Conservation (phyloP, 2,329 filamentous ascomycete genomes). For the Tympanopsis confertula region DNA sequence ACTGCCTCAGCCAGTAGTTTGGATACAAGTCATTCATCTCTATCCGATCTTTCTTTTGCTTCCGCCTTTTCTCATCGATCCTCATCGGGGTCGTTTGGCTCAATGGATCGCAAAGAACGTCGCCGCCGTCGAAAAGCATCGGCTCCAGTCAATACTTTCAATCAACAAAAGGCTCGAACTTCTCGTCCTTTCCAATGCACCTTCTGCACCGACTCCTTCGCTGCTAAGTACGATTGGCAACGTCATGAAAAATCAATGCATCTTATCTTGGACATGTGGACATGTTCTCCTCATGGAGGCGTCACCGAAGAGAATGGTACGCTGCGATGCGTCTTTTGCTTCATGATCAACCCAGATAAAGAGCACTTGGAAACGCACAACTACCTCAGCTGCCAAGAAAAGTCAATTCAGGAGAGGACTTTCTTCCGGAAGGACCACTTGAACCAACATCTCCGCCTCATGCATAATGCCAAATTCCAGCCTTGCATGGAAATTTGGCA, state of each 20-base stretch:
- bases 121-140: constrained; percentile 37
- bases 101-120: constrained; percentile 27
- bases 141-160: constrained; percentile 21
- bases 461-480: constrained; percentile 48
- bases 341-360: constrained; percentile 38
- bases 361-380: constrained; percentile 48
- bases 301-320: constrained; percentile 44
- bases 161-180: constrained; percentile 21
- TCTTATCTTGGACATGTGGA: constrained; percentile 54
- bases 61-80: constrained; percentile 47
- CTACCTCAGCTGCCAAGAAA: constrained; percentile 54
- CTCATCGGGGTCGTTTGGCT: constrained; percentile 39
- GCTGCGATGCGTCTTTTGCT: constrained; percentile 50
- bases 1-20: constrained; percentile 41
- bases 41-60: constrained; percentile 35
- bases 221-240: constrained; percentile 60
- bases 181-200: constrained; percentile 52
- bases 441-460: constrained; percentile 52
- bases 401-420: constrained; percentile 45
- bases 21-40: constrained; percentile 47
- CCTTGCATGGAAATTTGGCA: neutral
- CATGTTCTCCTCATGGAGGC: constrained; percentile 47
- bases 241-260: constrained; percentile 60
- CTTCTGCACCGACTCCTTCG: constrained; percentile 57
- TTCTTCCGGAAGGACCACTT: constrained; percentile 59